phyloP scores from a whole-genome alignment of 352 stramenopile species.

The Globisporangium echinulatum region DNA sequence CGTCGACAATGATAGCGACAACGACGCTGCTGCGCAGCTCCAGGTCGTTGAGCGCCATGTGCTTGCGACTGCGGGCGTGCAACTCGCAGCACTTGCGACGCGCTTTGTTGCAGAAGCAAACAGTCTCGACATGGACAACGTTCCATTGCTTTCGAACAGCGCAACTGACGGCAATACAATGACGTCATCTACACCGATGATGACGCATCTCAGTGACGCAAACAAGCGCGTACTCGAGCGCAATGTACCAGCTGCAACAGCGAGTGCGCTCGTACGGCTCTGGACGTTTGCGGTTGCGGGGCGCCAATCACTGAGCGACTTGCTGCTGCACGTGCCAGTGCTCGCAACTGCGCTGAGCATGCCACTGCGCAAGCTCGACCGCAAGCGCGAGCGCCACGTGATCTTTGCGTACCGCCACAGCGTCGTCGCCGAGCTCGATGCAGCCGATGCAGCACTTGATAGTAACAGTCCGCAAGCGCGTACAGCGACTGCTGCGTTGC shows the following conservation, averaged over 20 bases:
- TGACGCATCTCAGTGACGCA: conserved; percentile 40
- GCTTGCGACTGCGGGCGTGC: conserved; percentile 36
- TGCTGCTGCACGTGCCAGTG: conserved; percentile 48
- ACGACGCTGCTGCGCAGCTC: conserved; percentile 34
- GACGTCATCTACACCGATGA: conserved; percentile 1
- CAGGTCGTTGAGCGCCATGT: conserved; percentile 45
- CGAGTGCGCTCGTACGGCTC: conserved; percentile 44
- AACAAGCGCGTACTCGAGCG: conserved; percentile 69
- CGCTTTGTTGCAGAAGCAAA: conserved; percentile 65
- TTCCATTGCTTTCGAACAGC: conserved; percentile 5
- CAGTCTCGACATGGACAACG: conserved; percentile 44
- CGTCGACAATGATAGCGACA: conserved; percentile 40
- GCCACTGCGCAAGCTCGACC: conserved; percentile 70
- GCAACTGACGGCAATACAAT: conserved; percentile 4
- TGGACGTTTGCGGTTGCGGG: conserved; percentile 67
- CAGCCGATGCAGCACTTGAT: not conserved
- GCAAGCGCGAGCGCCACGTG: conserved; percentile 76
- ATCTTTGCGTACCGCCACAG: conserved; percentile 57
- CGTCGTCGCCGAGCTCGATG: conserved; percentile 37
- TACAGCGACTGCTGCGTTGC: conserved; percentile 23
- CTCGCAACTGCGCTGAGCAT: conserved; percentile 63
- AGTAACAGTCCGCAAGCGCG: conserved; percentile 13
- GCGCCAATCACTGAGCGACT: conserved; percentile 51
- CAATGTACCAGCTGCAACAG: conserved; percentile 37
- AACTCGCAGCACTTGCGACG: conserved; percentile 51